These are phyloP conservation scores for Acidomyces sp. DNA, from an alignment of 495 filamentous ascomycete species.

Conservation along the genomic window DNA sequence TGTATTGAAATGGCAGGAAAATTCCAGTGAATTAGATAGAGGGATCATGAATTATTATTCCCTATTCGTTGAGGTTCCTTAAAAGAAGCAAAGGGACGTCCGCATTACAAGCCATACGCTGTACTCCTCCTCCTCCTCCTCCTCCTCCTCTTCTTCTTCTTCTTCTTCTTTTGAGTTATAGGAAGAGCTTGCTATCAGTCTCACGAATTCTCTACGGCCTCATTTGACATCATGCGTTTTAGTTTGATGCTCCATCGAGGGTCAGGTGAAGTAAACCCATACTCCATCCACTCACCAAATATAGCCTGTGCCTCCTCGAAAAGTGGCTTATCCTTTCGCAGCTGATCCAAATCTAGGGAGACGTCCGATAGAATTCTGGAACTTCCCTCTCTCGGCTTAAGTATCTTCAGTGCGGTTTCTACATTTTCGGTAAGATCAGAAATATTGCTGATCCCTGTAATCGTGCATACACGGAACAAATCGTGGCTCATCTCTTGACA, in stretches of 20 bases:
- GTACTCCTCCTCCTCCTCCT: too few relatives aligned
- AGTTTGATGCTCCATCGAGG: background rate
- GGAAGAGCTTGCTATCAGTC: too few relatives aligned
- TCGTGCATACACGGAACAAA: background rate
- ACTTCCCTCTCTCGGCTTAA: background rate
- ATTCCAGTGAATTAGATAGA: too few relatives aligned
- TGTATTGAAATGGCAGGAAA: too few relatives aligned
- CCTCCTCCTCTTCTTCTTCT: too few relatives aligned
- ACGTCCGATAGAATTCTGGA: background rate
- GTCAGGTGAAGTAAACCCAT: constrained; percentile 2
- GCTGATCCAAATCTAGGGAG: background rate
- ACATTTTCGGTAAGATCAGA: background rate
- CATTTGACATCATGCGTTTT: constrained; percentile 1
- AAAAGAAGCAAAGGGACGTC: too few relatives aligned
- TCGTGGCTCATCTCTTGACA: background rate
- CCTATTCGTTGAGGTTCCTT: too few relatives aligned
- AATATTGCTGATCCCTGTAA: constrained; percentile 2
- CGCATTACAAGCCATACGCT: too few relatives aligned
- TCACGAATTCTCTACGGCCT: too few relatives aligned
- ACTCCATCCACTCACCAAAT: constrained; percentile 1
- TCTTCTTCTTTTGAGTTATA: too few relatives aligned
- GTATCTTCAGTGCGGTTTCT: background rate
- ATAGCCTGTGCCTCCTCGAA: background rate
- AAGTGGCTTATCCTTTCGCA: background rate
- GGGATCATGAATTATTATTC: too few relatives aligned